A percentile compares a stretch with the other conserved stretches of the same genome.
Evolutionary conservation across 768 basidiomycete genomes (phyloP).

Genomic region (Tricholoma saponaceum): DNA sequence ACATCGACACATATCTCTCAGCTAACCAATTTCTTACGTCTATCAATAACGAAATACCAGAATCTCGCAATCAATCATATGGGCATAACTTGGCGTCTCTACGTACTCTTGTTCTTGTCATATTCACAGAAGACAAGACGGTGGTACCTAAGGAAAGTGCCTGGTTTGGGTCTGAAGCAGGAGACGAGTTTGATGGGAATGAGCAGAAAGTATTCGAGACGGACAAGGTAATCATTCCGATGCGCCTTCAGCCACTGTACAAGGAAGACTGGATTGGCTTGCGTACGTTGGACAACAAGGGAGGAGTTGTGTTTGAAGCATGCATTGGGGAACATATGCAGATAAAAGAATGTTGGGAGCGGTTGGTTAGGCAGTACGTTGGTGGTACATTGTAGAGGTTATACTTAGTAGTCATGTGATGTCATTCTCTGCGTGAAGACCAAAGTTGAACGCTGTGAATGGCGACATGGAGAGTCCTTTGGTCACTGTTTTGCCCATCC

Average conservation of each 20-base stretch:
- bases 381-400: conserved; percentile 21
- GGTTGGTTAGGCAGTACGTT: conserved; percentile 39
- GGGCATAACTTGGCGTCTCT: conserved; percentile 55
- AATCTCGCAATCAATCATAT: conserved; percentile 55
- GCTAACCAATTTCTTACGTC: conserved; percentile 64
- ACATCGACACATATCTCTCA: conserved; percentile 52
- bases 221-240: conserved; percentile 47
- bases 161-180: conserved; percentile 78
- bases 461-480: conserved; percentile 24
- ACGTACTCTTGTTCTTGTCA: conserved; percentile 64
- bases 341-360: conserved; percentile 58
- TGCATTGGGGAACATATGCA: conserved; percentile 82
- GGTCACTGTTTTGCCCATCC: conserved; percentile 17
- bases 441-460: background rate
- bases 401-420: conserved; percentile 1
- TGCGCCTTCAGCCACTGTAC: conserved; percentile 73
- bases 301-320: conserved; percentile 50
- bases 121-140: conserved; percentile 71
- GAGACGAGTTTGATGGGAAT: conserved; percentile 25
- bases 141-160: conserved; percentile 81
- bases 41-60: conserved; percentile 75
- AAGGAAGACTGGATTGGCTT: conserved; percentile 80
- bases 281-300: conserved; percentile 62
- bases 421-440: background rate
- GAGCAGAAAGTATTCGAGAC: conserved; percentile 9